These are phyloP conservation scores for Penicillium lividum DNA, from an alignment of 495 filamentous ascomycete species.

Conservation along the genomic window DNA sequence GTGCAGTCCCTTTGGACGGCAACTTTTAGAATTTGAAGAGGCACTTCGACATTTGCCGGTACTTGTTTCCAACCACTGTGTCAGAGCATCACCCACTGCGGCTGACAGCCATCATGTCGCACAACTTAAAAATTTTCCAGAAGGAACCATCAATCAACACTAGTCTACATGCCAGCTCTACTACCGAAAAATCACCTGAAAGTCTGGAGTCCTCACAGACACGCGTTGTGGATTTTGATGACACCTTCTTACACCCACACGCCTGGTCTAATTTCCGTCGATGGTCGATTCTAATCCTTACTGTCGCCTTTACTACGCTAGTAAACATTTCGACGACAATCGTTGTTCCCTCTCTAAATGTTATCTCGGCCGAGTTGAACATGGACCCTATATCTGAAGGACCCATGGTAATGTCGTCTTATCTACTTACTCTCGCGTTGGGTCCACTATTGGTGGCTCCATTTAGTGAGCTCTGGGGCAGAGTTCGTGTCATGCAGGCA, in stretches of 20 bases:
- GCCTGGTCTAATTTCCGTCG: background rate
- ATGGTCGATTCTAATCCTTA: background rate
- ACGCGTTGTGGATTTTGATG: background rate
- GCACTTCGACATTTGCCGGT: too few relatives aligned
- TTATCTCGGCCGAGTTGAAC: background rate
- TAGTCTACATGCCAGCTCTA: background rate
- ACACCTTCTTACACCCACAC: background rate
- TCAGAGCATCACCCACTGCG: background rate
- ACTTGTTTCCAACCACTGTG: background rate
- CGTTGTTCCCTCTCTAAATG: background rate
- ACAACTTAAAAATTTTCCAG: background rate
- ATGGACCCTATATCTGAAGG: background rate
- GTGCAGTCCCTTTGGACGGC: too few relatives aligned
- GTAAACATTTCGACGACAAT: background rate
- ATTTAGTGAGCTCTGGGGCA: constrained; percentile 60
- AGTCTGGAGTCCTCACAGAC: background rate
- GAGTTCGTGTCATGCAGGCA: constrained; percentile 50
- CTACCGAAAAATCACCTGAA: background rate
- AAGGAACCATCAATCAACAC: background rate
- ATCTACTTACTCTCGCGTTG: background rate
- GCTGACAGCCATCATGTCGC: background rate
- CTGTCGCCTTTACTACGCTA: background rate
- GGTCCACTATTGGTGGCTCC: constrained; percentile 27
- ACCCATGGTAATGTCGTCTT: background rate
- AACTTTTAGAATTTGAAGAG: too few relatives aligned